phyloP scores from a whole-genome alignment of 2,329 filamentous ascomycete genomes.

The Nigrograna mackinnonii region DNA sequence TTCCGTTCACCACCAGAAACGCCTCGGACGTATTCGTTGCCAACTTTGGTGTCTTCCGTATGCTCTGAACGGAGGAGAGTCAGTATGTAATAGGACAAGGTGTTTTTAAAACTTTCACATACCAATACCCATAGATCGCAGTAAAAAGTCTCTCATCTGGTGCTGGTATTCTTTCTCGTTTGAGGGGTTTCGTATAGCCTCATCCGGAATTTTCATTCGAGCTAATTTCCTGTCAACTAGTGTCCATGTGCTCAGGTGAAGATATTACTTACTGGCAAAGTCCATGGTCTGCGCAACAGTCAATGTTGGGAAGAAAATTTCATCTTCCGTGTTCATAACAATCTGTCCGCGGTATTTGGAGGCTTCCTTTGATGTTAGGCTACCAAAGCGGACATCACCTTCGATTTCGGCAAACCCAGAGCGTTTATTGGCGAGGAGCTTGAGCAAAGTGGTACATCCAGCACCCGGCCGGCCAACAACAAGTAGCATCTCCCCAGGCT shows the following conservation, averaged over 20 bases:
- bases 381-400: slow-evolving; percentile 56
- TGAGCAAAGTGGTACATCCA: slow-evolving; percentile 58
- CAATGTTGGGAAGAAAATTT: slow-evolving; percentile 54
- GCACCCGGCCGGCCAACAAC: slow-evolving; percentile 50
- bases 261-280: too few relatives aligned
- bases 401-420: slow-evolving; percentile 10
- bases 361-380: slow-evolving; percentile 37
- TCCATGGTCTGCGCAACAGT: slow-evolving; percentile 58
- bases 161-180: slow-evolving; percentile 54
- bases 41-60: slow-evolving; percentile 67
- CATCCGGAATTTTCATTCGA: too few relatives aligned
- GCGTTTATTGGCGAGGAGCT: not conserved
- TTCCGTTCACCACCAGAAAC: slow-evolving; percentile 72
- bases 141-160: slow-evolving; percentile 57
- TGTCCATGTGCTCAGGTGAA: too few relatives aligned
- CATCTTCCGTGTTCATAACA: slow-evolving; percentile 45
- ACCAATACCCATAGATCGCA: slow-evolving; percentile 43
- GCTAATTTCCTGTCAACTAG: too few relatives aligned
- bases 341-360: slow-evolving; percentile 60
- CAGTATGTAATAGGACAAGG: slow-evolving; percentile 63
- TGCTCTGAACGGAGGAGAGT: slow-evolving; percentile 71
- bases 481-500: slow-evolving; percentile 55
- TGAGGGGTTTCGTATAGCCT: too few relatives aligned
- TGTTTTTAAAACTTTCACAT: slow-evolving; percentile 1
- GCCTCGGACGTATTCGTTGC: slow-evolving; percentile 67